Evolutionary conservation across 805 yeast species (phyloP), one percentile per base, ranked within the genome.

Genomic region (Metschnikowia colocasiae): DNA sequence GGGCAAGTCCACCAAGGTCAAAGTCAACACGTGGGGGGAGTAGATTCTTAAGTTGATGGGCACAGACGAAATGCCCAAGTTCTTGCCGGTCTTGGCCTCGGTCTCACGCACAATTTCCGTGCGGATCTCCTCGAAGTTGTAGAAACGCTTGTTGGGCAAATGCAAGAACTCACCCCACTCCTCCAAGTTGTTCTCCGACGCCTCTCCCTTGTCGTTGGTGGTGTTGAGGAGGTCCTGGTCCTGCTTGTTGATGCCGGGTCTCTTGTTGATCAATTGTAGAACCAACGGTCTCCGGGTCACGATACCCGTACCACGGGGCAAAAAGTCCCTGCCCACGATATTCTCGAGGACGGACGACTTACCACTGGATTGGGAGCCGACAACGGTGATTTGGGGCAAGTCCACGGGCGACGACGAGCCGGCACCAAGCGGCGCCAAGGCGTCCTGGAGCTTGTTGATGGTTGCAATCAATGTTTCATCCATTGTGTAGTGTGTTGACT

Each of bases 151-250:
- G 48, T 87, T 88, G 33, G 97, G 98, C 44, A 87, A 71, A 65
- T 94, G 98, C 56, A 92, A 76, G 66, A 94, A 94, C 68, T 94
- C 99, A 52, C 99, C 99, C 97, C 98, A 94, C 72, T 92, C 99
- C 53, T 79, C 84, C 34, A 74, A 76, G 60, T 85, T 85, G 67
- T 85, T 85, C 62, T 85, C 94, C 12, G 81, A 72, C 36, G 75
- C 72, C 41, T 73, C 72, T 25, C 81, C 80, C 46, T 70, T 64
- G 18, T 69, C 71, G 51, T 69, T 70, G 42, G 64, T 61, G 40
- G 67, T 64, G 23, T 78, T 62, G 50, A 77, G 62, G 56, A 76
- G 64, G 48, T 74, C 80, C 35, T 57, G 46, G n/a, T 60, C 57
- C 26, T 51, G 47, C 33, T 53, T 54, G 52, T 51, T 49, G 47